Evolutionary conservation across 768 basidiomycete genomes (phyloP).

Genomic region (Naganishia vaughanmartiniae): DNA sequence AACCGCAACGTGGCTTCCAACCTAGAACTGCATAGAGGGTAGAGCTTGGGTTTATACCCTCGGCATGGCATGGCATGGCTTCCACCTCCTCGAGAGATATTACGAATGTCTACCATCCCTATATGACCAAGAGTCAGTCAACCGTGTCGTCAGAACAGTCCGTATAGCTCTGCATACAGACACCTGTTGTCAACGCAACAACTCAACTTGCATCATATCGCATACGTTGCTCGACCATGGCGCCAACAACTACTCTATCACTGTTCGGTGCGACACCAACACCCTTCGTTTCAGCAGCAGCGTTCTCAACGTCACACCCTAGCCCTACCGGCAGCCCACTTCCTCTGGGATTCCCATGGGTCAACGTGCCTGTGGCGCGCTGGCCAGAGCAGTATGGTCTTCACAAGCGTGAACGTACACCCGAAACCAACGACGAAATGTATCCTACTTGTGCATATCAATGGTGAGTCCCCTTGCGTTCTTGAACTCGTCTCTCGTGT

Average conservation of each 20-base stretch:
- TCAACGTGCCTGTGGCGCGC: background rate
- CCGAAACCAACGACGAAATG: background rate
- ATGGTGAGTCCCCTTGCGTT: background rate
- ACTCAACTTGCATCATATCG: background rate
- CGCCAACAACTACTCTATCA: background rate
- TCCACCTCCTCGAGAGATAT: background rate
- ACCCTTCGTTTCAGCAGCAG: background rate
- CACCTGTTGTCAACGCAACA: background rate
- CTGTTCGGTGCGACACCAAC: background rate
- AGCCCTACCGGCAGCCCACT: background rate
- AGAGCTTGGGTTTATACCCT: background rate
- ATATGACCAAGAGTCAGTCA: background rate
- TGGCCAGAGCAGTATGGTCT: constrained; percentile 13
- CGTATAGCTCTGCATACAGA: background rate
- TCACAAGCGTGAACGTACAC: background rate
- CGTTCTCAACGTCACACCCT: background rate
- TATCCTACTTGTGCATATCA: background rate
- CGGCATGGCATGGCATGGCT: constrained; percentile 1
- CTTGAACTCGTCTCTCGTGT: background rate
- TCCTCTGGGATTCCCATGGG: background rate
- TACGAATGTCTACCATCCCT: background rate
- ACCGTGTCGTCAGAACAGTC: background rate
- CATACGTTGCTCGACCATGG: background rate
- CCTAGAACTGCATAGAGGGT: background rate
- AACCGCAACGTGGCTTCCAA: background rate